phyloP scores from a whole-genome alignment of 345 rosid species.

The Heritiera littoralis region DNA sequence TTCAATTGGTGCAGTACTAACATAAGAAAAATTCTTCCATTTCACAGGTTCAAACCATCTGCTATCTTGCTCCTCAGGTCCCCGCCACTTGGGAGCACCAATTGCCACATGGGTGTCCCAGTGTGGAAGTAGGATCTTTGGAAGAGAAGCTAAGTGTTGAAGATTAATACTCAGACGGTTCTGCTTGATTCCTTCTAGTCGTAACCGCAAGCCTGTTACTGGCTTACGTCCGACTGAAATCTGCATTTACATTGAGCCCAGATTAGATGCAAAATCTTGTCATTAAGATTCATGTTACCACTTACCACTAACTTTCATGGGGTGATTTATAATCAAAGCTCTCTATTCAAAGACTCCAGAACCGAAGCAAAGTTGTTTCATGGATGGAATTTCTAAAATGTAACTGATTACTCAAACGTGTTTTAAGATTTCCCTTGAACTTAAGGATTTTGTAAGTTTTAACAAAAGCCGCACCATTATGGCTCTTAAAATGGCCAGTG shows the following conservation, averaged over 20 bases:
- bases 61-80: conserved; percentile 87
- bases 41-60: conserved; percentile 82
- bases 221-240: conserved; percentile 72
- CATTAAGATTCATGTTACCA: neutral
- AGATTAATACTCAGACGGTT: conserved; percentile 57
- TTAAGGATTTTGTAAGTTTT: neutral
- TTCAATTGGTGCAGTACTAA: conserved; percentile 81
- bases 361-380: neutral
- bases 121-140: conserved; percentile 58
- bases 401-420: neutral
- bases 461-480: neutral
- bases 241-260: conserved; percentile 37
- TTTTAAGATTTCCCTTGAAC: neutral
- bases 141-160: conserved; percentile 64
- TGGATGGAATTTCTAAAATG: neutral
- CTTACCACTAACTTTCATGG: neutral
- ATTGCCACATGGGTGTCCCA: conserved; percentile 72
- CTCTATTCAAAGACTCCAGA: neutral
- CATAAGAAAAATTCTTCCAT: conserved; percentile 80
- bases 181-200: conserved; percentile 59
- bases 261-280: conserved; percentile 18
- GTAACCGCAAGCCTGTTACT: conserved; percentile 59
- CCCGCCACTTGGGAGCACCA: conserved; percentile 82
- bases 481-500: neutral
- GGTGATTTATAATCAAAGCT: neutral